Percentiles rank a stretch among this genome's conserved stretches.
phyloP scores from a whole-genome alignment of 2,329 filamentous ascomycete species.

The Fusarium verrucosum region DNA sequence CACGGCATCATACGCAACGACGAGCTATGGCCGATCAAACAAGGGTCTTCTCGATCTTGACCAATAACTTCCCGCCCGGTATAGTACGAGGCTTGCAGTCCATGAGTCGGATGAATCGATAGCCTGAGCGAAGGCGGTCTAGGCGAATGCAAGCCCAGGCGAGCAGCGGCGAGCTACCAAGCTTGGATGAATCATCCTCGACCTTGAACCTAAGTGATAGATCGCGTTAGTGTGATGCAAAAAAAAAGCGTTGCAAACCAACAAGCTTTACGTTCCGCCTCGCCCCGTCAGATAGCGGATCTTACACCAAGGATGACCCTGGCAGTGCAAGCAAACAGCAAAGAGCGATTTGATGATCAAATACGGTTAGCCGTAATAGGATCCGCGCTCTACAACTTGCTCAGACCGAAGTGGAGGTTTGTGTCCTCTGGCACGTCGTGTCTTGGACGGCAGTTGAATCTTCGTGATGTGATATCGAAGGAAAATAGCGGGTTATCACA shows the following conservation, averaged over 20 bases:
- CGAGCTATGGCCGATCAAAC: conserved; percentile 41
- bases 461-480: conserved; percentile 11
- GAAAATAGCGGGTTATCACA: neutral
- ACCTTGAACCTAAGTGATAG: conserved; percentile 59
- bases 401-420: conserved; percentile 2
- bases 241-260: conserved; percentile 7
- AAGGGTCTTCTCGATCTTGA: conserved; percentile 61
- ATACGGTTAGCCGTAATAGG: neutral
- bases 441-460: conserved; percentile 10
- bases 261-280: conserved; percentile 3
- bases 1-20: neutral
- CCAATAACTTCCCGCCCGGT: conserved; percentile 59
- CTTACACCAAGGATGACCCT: neutral
- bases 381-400: neutral
- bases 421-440: conserved; percentile 1
- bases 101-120: conserved; percentile 63
- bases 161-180: conserved; percentile 53
- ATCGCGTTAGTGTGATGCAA: conserved; percentile 33
- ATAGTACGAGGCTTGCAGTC: conserved; percentile 57
- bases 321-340: neutral
- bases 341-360: neutral
- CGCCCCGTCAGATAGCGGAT: neutral
- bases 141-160: conserved; percentile 69
- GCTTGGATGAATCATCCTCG: conserved; percentile 57
- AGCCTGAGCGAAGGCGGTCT: conserved; percentile 64